A percentile compares a stretch with the other conserved stretches of the same genome.
Evolutionary conservation across 2,329 filamentous ascomycete genomes (phyloP).

Genomic region (Amauroascus verrucosus): DNA sequence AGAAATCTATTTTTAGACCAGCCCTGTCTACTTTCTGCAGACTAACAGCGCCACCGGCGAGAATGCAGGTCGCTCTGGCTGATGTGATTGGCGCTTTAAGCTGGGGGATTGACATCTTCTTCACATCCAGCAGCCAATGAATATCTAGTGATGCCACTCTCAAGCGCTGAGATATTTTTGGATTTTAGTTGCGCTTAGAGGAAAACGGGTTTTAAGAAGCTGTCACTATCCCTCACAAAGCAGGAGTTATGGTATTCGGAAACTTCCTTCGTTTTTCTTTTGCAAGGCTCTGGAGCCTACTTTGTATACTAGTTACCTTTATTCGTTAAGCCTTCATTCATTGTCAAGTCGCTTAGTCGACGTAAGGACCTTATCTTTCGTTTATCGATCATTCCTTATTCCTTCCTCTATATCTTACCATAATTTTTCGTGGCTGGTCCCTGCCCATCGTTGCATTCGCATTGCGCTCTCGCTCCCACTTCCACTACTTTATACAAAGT

Average conservation of each 20-base stretch:
- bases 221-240: not conserved
- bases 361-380: not conserved
- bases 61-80: not conserved
- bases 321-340: not conserved
- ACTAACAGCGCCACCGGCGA: not conserved
- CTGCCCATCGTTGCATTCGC: not conserved
- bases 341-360: slow-evolving; percentile 8
- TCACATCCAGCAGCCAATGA: not conserved
- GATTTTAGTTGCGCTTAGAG: not conserved
- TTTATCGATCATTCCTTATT: not conserved
- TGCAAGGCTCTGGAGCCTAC: slow-evolving; percentile 1
- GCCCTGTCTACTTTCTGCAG: not conserved
- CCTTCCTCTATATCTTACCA: not conserved
- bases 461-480: not conserved
- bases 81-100: not conserved
- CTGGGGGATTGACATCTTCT: not conserved
- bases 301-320: no score
- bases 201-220: slow-evolving; percentile 3
- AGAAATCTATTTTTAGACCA: not conserved
- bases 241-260: not conserved
- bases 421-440: not conserved
- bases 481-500: not conserved
- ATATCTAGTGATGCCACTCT: not conserved
- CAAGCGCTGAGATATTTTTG: slow-evolving; percentile 5
- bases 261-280: not conserved